Percentiles rank a stretch among this genome's conserved stretches.
Conservation (phyloP, 768 basidiomycete genomes). For the Boletus bicolor region DNA sequence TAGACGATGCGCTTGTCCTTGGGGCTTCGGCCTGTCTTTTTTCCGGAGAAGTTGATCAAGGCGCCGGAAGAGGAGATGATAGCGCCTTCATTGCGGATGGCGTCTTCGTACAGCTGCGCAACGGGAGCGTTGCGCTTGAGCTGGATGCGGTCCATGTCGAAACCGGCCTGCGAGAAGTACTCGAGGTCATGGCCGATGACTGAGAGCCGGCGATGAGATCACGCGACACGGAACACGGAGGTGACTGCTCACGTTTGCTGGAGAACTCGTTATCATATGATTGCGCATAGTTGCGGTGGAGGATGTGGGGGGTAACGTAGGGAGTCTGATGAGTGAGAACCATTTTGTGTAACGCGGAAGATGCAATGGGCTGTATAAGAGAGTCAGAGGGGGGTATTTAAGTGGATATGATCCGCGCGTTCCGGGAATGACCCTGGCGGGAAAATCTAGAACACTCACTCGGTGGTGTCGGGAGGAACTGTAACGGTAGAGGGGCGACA, state of each 20-base stretch:
- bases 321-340: constrained; percentile 71
- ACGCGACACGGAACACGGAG: constrained; percentile 1
- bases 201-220: constrained; percentile 31
- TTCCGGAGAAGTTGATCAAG: constrained; percentile 99
- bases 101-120: constrained; percentile 94
- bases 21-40: constrained; percentile 96
- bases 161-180: constrained; percentile 98
- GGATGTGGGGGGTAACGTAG: constrained; percentile 86
- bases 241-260: constrained; percentile 50
- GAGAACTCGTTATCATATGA: constrained; percentile 60
- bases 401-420: constrained; percentile 27
- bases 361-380: neutral
- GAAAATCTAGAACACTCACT: constrained; percentile 18
- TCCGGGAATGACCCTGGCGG: constrained; percentile 13
- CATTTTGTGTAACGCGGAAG: constrained; percentile 41
- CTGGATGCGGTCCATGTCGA: constrained; percentile 97
- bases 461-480: constrained; percentile 3
- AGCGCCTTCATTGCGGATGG: constrained; percentile 97
- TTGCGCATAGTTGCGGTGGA: constrained; percentile 83
- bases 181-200: constrained; percentile 92
- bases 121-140: constrained; percentile 91
- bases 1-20: constrained; percentile 99
- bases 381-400: constrained; percentile 7
- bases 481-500: constrained; percentile 1
- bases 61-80: constrained; percentile 96